phyloP scores from a whole-genome alignment of 2,329 filamentous ascomycete species.

The Botrytis hyacinthi region DNA sequence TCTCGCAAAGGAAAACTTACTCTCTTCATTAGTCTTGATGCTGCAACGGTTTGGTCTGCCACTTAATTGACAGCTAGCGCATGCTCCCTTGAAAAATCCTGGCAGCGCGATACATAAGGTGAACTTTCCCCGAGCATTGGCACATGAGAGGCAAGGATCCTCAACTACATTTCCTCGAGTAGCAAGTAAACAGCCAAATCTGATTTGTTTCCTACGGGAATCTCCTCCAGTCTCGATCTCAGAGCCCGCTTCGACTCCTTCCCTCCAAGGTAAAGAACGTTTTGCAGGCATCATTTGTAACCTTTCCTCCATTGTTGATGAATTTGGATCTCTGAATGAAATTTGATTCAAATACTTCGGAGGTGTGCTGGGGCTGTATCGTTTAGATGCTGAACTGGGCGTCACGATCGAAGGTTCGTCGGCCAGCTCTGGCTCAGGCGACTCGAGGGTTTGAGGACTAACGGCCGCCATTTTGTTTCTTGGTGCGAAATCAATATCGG shows the following conservation, averaged over 20 bases:
- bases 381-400: constrained; percentile 4
- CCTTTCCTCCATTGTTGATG: constrained; percentile 36
- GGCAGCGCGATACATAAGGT: constrained; percentile 36
- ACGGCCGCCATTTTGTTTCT: constrained; percentile 23
- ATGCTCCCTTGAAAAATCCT: constrained; percentile 40
- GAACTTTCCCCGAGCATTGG: constrained; percentile 39
- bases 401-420: not conserved
- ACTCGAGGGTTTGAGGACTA: constrained; percentile 33
- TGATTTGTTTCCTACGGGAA: constrained; percentile 38
- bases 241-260: constrained; percentile 35
- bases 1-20: constrained; percentile 25
- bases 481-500: constrained; percentile 20
- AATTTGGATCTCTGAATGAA: constrained; percentile 13
- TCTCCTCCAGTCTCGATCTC: constrained; percentile 38
- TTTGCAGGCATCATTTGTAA: constrained; percentile 36
- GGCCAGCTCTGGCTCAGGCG: constrained; percentile 28
- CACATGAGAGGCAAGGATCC: constrained; percentile 34
- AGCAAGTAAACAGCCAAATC: constrained; percentile 38
- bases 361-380: not conserved
- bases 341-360: constrained; percentile 20
- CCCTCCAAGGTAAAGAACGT: constrained; percentile 36
- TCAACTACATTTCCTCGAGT: constrained; percentile 35
- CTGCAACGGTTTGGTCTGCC: constrained; percentile 38
- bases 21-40: constrained; percentile 38
- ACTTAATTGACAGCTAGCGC: constrained; percentile 38